Base-by-base conservation (phyloP, 1,284 basidiomycete species). In the Boletus sp. region DNA sequence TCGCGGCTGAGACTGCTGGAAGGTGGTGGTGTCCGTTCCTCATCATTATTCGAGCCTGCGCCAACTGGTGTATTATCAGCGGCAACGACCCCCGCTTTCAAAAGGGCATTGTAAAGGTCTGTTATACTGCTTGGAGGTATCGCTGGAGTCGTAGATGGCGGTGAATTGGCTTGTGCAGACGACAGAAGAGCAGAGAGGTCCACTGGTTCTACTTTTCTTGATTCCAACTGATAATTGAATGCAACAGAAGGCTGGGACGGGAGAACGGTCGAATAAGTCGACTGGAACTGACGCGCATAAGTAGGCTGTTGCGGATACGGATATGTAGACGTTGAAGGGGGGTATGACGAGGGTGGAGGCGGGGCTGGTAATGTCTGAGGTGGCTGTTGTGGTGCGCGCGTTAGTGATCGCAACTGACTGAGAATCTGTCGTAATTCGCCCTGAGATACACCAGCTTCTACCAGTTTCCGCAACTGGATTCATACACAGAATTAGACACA, bases 361-460 rank as follows among this genome's bases (percentile, higher is more conserved):
- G 49, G 48, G 37, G 53, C 44, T 49, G 58, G 33, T n/a, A 32
- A 25, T 22, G 71, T 61, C 33, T 73, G 68, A 25, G 74, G 62
- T 19, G 70, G 59, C 25, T 44, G 69, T 67, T 50, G 73, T 13
- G 59, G 35, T 26, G 49, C 67, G 43, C 80, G 77, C 22, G 82
- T 75, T 16, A 93, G 69, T 26, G 76, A 74, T 30, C 88, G 83
- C 6, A 95, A 67, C 61, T 93, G 90, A 27, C 71, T 67, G 0
- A 92, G 74, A 46, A 95, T 94, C 61, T 91, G 88, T 34, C 76
- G 75, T 23, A 94, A 73, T 61, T 94, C 88, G 22, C 81, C 80
- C 57, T 87, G 82, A 2, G 89, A 89, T 14, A 94, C 82, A 13
- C 87, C 85, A 2, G 81, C 78, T 60, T 88, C 82, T 1, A 93